A percentile compares a stretch with the other conserved stretches of the same genome.
Evolutionary conservation across 2,329 filamentous ascomycete genomes (phyloP).

Genomic region (Neospermospora avenae): DNA sequence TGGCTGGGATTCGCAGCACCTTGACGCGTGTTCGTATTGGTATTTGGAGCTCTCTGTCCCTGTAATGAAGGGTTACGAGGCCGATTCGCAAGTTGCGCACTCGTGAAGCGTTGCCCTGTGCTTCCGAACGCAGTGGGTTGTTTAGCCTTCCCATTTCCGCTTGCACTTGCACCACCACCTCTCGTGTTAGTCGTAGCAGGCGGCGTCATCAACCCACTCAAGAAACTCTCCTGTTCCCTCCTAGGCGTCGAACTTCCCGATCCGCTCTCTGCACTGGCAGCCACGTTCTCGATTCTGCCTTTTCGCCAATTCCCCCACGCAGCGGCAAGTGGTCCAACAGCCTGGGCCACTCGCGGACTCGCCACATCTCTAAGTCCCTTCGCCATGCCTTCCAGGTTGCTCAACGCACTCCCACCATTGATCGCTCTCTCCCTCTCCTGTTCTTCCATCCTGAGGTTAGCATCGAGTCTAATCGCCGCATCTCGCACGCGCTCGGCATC

Average conservation of each 20-base stretch:
- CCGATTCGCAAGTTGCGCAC: slow-evolving; percentile 44
- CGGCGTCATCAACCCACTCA: slow-evolving; percentile 85
- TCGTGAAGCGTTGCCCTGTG: slow-evolving; percentile 56
- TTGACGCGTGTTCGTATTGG: neutral
- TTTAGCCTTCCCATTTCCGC: slow-evolving; percentile 13
- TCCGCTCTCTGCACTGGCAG: neutral
- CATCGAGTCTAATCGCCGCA: slow-evolving; percentile 86
- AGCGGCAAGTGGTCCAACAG: slow-evolving; percentile 74
- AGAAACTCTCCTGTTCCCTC: slow-evolving; percentile 53
- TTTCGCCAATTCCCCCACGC: slow-evolving; percentile 96
- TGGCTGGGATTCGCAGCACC: neutral
- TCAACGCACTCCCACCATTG: slow-evolving; percentile 62
- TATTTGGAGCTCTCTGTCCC: slow-evolving; percentile 8
- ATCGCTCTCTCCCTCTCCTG: slow-evolving; percentile 87
- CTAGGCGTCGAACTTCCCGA: slow-evolving; percentile 2
- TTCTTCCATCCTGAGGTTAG: slow-evolving; percentile 96
- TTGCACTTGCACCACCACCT: slow-evolving; percentile 30
- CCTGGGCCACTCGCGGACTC: slow-evolving; percentile 79
- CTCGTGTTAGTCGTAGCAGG: slow-evolving; percentile 55
- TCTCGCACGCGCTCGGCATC: slow-evolving; percentile 80
- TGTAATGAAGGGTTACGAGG: slow-evolving; percentile 36
- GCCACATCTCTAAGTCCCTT: slow-evolving; percentile 68
- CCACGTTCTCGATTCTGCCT: slow-evolving; percentile 22
- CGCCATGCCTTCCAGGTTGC: slow-evolving; percentile 69
- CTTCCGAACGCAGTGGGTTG: slow-evolving; percentile 61